phyloP scores from a whole-genome alignment of 495 filamentous ascomycete genomes.

The Aspergillus nidulans region DNA sequence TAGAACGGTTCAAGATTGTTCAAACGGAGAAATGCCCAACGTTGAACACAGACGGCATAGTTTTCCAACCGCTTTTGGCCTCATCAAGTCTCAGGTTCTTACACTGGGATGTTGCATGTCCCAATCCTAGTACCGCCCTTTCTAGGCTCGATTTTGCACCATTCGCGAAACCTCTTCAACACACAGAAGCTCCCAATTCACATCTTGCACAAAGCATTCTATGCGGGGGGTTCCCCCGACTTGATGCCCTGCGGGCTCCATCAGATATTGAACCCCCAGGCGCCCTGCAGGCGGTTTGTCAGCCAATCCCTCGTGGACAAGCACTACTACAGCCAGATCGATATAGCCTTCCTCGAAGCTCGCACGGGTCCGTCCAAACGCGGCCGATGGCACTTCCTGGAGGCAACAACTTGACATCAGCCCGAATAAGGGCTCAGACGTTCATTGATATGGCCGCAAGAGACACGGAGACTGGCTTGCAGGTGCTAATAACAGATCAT shows the following conservation, averaged over 20 bases:
- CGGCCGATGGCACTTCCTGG: slow-evolving; percentile 40
- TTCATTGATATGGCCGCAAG: slow-evolving; percentile 48
- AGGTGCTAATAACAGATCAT: slow-evolving; percentile 40
- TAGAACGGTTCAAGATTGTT: slow-evolving; percentile 66
- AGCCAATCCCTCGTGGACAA: slow-evolving; percentile 48
- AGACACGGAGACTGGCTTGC: slow-evolving; percentile 40
- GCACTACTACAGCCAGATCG: slow-evolving; percentile 47
- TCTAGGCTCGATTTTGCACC: slow-evolving; percentile 37
- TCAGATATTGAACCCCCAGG: slow-evolving; percentile 65
- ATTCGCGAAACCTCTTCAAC: slow-evolving; percentile 33
- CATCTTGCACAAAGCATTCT: slow-evolving; percentile 71
- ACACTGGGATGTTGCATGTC: slow-evolving; percentile 75
- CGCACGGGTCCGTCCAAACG: slow-evolving; percentile 41
- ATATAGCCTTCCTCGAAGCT: slow-evolving; percentile 45
- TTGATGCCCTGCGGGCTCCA: slow-evolving; percentile 65
- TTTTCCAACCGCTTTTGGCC: slow-evolving; percentile 66
- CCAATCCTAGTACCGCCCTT: slow-evolving; percentile 37
- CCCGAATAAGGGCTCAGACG: slow-evolving; percentile 45
- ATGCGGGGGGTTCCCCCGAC: slow-evolving; percentile 63
- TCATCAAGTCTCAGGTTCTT: slow-evolving; percentile 61
- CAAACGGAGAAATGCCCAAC: slow-evolving; percentile 58
- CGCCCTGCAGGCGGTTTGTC: slow-evolving; percentile 65
- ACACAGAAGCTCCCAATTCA: slow-evolving; percentile 53
- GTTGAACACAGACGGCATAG: slow-evolving; percentile 53
- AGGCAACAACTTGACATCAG: slow-evolving; percentile 44